Percentiles rank a stretch among this genome's conserved stretches.
Conservation (phyloP, 352 stramenopile genomes). For the Globisporangium mamillatum region DNA sequence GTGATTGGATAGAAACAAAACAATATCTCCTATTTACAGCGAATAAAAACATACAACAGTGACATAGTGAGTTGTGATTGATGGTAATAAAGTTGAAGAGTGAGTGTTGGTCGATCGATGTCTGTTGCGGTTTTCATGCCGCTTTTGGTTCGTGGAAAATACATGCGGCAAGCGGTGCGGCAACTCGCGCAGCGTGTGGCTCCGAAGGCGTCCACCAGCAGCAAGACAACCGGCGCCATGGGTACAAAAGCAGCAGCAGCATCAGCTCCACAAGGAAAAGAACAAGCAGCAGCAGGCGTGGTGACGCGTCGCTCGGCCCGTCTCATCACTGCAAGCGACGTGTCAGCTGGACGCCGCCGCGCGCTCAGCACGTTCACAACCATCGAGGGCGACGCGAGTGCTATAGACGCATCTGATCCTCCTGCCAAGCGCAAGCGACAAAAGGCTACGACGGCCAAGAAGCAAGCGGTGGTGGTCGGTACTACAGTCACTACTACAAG, state of each 20-base stretch:
- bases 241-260: not conserved
- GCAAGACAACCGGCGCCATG: not conserved
- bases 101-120: not conserved
- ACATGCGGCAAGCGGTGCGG: constrained; percentile 7
- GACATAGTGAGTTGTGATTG: not conserved
- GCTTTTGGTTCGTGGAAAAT: constrained; percentile 8
- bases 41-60: not conserved
- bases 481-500: not conserved
- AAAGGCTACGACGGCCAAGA: not conserved
- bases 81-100: not conserved
- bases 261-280: not conserved
- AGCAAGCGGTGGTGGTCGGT: not conserved
- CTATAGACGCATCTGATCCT: not conserved
- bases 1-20: not conserved
- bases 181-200: constrained; percentile 3
- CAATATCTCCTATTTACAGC: not conserved
- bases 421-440: constrained; percentile 10
- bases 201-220: not conserved
- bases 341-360: not conserved
- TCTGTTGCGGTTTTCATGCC: not conserved
- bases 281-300: not conserved
- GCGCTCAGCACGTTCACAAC: not conserved
- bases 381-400: not conserved
- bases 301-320: constrained; percentile 13
- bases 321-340: not conserved